phyloP scores from a whole-genome alignment of 306 rosid genomes.

The Erythrophleum fordii region DNA sequence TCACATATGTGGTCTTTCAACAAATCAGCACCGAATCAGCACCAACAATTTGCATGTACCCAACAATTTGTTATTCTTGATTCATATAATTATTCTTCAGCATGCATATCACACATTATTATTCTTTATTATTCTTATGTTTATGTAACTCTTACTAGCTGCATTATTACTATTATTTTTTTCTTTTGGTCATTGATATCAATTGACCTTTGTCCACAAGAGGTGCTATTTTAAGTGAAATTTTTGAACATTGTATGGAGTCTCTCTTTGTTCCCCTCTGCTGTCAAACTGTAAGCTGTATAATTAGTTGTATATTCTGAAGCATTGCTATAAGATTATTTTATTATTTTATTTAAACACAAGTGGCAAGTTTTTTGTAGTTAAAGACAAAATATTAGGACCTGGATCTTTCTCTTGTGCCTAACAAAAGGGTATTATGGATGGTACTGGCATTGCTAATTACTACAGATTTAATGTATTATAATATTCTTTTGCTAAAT shows the following conservation, averaged over 20 bases:
- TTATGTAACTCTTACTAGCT: neutral
- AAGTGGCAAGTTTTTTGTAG: neutral
- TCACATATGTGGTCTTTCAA: neutral
- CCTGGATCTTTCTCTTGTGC: neutral
- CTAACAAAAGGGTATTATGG: neutral
- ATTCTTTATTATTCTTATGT: neutral
- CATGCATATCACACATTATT: neutral
- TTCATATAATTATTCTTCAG: neutral
- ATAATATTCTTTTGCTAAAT: neutral
- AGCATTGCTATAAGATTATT: neutral
- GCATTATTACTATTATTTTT: neutral
- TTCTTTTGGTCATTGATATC: neutral
- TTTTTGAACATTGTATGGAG: neutral
- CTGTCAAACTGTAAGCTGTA: neutral
- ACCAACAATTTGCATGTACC: neutral
- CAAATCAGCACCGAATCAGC: neutral
- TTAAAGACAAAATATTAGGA: neutral
- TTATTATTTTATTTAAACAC: neutral
- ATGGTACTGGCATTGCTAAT: neutral
- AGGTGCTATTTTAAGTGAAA: neutral
- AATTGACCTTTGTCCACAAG: neutral
- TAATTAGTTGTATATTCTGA: neutral
- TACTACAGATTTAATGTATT: neutral
- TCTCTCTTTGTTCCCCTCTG: neutral
- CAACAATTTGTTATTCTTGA: neutral